Base-by-base conservation (phyloP, 2,329 filamentous ascomycete genomes). In the Pseudogymnoascus sp. region DNA sequence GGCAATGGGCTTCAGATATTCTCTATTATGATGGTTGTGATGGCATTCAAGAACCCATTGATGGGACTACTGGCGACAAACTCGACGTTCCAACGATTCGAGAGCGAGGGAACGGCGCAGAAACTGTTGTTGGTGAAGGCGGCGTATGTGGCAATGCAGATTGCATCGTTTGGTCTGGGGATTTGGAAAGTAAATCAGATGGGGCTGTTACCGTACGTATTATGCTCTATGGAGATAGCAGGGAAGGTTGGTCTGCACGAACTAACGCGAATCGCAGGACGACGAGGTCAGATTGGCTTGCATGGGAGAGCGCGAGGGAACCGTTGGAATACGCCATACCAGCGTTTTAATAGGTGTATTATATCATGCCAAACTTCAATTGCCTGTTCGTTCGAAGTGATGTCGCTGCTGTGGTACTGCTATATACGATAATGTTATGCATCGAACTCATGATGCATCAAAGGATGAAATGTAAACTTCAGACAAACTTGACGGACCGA, bases 21-120 rank as follows among this genome's bases (percentile, higher is more conserved):
- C 80, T 95, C 89, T 76, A 97, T 99, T 77, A 97, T 97, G 91
- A 99, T 97, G 92, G 93, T 97, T 15, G 92, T 93, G 71, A 97
- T 97, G 89, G 87, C 96, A 52, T 99, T 99, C 82, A 97, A 97
- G 81, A 95, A 90, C 68, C 94, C 94, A 8, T 82, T 99, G 64
- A 85, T 90, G 75, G 94, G 92, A 35, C 78, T 97, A 52, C 77
- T 96, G 64, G 85, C 80, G 68, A 93, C 93, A 58, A 92, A 94
- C 72, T 84, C 87, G 71, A 90, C 89, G n/a, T 97, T 99, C 74
- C 85, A 90, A 72, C 87, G 88, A 65, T 96, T 96, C 75, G 91
- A 97, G 74, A 92, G 90, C 18, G 87, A 91, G 60, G 85, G 83
- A 35, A 96, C 90, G 68, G 84, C 82, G 66, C 79, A 77, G 39